phyloP scores from a whole-genome alignment of 345 rosid genomes.

The Stellera chamaejasme region DNA sequence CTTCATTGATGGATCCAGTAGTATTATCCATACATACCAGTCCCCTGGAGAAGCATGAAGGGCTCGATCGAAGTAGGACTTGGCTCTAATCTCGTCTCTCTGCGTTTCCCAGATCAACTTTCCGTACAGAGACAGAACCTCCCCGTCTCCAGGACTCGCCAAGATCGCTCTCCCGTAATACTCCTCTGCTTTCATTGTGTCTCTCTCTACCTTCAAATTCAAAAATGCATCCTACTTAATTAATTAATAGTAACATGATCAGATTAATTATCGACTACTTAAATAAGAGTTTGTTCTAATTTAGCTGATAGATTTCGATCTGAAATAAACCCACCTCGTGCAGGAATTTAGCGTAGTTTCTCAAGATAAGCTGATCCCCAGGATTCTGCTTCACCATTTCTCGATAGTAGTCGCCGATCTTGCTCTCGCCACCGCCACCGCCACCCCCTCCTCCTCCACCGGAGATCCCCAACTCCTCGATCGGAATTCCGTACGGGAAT shows the following conservation, averaged over 20 bases:
- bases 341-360: conserved; percentile 73
- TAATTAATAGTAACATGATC: too few relatives aligned
- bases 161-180: conserved; percentile 75
- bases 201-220: conserved; percentile 52
- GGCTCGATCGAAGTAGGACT: conserved; percentile 64
- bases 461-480: conserved; percentile 29
- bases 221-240: background rate
- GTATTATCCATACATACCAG: conserved; percentile 25
- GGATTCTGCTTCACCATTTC: conserved; percentile 62
- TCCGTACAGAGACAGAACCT: conserved; percentile 61
- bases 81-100: conserved; percentile 52
- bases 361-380: conserved; percentile 46
- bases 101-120: conserved; percentile 69
- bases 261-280: too few relatives aligned
- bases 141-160: conserved; percentile 75
- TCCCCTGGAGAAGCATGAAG: conserved; percentile 60
- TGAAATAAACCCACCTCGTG: conserved; percentile 43
- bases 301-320: background rate
- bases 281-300: too few relatives aligned
- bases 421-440: conserved; percentile 22
- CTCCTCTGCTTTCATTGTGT: conserved; percentile 52
- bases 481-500: conserved; percentile 18
- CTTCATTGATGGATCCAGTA: background rate
- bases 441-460: conserved; percentile 27
- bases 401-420: conserved; percentile 57